Evolutionary conservation across 2,329 filamentous ascomycete species (phyloP).

Genomic region (Emericellopsis cladophorae): DNA sequence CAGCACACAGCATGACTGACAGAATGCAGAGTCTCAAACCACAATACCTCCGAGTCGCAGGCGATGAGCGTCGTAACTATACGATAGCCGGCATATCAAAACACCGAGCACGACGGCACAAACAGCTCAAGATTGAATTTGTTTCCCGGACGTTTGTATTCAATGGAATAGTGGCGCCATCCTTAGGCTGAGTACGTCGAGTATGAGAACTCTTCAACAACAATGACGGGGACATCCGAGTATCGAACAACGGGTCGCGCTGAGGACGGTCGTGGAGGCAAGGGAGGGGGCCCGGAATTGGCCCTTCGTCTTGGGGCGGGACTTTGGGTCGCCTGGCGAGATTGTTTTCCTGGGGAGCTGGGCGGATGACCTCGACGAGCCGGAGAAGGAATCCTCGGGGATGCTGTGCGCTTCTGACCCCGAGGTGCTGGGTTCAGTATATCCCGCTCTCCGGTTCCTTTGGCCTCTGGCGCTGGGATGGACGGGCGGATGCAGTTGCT

Average conservation of each 20-base stretch:
- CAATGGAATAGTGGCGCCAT: background rate
- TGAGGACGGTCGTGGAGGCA: conserved; percentile 10
- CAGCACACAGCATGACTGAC: too few species aligned
- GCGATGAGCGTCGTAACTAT: background rate
- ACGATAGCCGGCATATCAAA: background rate
- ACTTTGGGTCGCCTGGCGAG: background rate
- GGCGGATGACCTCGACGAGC: conserved; percentile 8
- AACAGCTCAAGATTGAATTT: background rate
- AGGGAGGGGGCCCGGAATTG: background rate
- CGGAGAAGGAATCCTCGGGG: conserved; percentile 10
- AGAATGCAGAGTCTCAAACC: too few species aligned
- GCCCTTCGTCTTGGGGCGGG: background rate
- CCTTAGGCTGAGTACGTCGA: conserved; percentile 10
- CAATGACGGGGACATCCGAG: conserved; percentile 14
- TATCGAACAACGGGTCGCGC: conserved; percentile 9
- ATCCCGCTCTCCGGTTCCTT: conserved; percentile 3
- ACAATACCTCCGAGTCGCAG: background rate
- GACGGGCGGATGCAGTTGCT: conserved; percentile 22
- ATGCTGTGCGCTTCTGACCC: conserved; percentile 5
- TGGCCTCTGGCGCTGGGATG: conserved; percentile 11
- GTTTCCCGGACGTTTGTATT: background rate
- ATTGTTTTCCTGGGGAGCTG: conserved; percentile 4
- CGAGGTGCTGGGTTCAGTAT: background rate
- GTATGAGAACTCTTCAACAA: conserved; percentile 12
- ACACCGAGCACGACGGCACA: background rate